Conservation (phyloP, 2,329 filamentous ascomycete genomes). For the Nakataea oryzae region DNA sequence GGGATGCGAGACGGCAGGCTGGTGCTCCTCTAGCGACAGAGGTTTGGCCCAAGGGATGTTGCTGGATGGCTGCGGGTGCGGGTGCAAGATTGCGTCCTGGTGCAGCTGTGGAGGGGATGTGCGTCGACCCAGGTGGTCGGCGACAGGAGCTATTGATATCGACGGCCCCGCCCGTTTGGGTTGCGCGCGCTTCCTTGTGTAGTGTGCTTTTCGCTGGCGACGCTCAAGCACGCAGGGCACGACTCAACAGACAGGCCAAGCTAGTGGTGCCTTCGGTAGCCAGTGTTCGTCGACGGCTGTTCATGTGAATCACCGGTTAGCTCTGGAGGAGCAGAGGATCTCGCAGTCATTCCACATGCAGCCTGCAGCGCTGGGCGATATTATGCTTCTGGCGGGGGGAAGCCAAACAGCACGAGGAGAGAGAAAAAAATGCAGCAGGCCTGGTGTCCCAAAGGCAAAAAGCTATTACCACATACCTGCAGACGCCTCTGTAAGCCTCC, state of each 20-base stretch:
- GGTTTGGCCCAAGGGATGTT: not conserved
- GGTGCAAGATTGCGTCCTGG: not conserved
- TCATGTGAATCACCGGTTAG: not conserved
- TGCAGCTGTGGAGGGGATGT: not conserved
- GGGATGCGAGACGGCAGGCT: not conserved
- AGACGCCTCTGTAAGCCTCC: not conserved
- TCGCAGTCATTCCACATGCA: not conserved
- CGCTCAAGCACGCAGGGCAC: not conserved
- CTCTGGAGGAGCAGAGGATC: not conserved
- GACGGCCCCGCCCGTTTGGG: not conserved
- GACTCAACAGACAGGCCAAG: not conserved
- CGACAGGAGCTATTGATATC: not conserved
- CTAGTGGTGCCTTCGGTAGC: not conserved
- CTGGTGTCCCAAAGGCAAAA: not conserved
- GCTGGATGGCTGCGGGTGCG: not conserved
- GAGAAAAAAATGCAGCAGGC: not conserved
- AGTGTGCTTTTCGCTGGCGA: not conserved
- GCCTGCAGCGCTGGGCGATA: not conserved
- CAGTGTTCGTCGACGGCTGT: not conserved
- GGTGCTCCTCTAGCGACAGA: not conserved
- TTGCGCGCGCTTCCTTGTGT: not conserved
- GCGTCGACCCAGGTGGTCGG: not conserved
- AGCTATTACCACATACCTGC: not conserved
- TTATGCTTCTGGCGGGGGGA: not conserved
- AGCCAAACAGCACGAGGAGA: not conserved